A percentile compares a stretch with the other conserved stretches of the same genome.
phyloP scores from a whole-genome alignment of 805 yeast species.

The Wickerhamomyces xylosicus region DNA sequence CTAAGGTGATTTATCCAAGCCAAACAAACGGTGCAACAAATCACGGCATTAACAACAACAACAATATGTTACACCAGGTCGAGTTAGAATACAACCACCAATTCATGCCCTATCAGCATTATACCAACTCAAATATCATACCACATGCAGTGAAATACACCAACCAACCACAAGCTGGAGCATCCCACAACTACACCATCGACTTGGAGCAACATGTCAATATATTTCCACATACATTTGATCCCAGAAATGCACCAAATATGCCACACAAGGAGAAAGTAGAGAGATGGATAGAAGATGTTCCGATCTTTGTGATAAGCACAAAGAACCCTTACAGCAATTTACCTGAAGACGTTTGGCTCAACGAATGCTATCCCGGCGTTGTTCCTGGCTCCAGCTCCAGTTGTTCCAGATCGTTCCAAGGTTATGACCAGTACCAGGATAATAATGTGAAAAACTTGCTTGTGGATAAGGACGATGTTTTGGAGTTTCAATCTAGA shows the following conservation, averaged over 20 bases:
- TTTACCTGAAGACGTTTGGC: constrained; percentile 16
- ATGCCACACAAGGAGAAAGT: constrained; percentile 65
- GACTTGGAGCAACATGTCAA: not conserved
- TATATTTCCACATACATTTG: constrained; percentile 36
- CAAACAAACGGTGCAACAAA: not conserved
- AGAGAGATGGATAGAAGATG: constrained; percentile 45
- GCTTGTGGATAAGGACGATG: constrained; percentile 31
- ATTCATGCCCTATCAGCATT: not conserved
- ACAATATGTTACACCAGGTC: not conserved
- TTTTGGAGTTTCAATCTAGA: constrained; percentile 43
- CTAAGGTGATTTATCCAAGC: not conserved
- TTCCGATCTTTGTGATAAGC: constrained; percentile 35
- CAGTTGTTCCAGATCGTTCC: not conserved
- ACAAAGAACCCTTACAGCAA: constrained; percentile 2
- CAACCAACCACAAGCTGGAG: no score
- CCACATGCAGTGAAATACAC: no score
- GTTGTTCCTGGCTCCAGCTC: constrained; percentile 21
- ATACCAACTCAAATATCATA: not conserved
- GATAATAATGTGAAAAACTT: constrained; percentile 15
- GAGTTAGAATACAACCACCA: not conserved
- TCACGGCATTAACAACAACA: not conserved
- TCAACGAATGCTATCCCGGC: constrained; percentile 41
- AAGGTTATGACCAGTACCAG: constrained; percentile 1
- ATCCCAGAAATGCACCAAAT: constrained; percentile 51
- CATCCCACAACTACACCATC: not conserved